Evolutionary conservation across 345 rosid species (phyloP), one percentile per base, ranked within the genome.

Genomic region (Sisymbrium altissimum): DNA sequence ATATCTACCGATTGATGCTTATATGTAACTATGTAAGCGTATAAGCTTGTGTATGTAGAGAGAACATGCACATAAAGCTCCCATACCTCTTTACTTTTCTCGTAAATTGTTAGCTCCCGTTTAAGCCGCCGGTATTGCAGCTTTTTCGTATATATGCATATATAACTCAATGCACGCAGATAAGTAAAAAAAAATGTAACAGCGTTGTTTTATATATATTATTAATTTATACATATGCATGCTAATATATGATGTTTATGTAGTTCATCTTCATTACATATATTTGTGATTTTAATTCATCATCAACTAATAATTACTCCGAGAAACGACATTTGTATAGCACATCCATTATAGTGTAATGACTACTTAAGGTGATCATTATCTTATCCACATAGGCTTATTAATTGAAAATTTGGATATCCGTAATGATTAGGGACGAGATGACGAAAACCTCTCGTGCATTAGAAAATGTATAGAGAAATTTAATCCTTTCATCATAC

Each of bases 81-180:
- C 67, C 68, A 64, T 71, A 48, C 65, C 59, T 69, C 76, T 71
- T 77, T 56, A 36, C 59, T 65, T 70, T 54, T 57, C 72, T 77
- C 71, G 80, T 77, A 71, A 77, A 64, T 77, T 46, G 76, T 65
- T 56, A 46, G 29, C 13, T 35, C 71, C 80, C 66, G 60, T 70
- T 54, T 46, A 70, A 70, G 43, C 52, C 71, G 66, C 75, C 76
- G 80, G 58, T 46, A 33, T 54, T 53, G 71, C 75, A 67, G 71
- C 57, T 53, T 70, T 68, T 70, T 56, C 68, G 49, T 50, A 27
- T 14, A 63, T 27, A 53, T 27, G 49, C 39, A 27, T 14, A 63
- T 27, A 53, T 27, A 14, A 17, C 38, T 67, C 15, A 23, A 9
- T 50, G 9, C 7, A 32, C 27, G 10, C 27, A 46, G 7, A 6